These are phyloP conservation scores for Rutstroemia sp. DNA, from an alignment of 2,329 filamentous ascomycete genomes.

Conservation along the genomic window DNA sequence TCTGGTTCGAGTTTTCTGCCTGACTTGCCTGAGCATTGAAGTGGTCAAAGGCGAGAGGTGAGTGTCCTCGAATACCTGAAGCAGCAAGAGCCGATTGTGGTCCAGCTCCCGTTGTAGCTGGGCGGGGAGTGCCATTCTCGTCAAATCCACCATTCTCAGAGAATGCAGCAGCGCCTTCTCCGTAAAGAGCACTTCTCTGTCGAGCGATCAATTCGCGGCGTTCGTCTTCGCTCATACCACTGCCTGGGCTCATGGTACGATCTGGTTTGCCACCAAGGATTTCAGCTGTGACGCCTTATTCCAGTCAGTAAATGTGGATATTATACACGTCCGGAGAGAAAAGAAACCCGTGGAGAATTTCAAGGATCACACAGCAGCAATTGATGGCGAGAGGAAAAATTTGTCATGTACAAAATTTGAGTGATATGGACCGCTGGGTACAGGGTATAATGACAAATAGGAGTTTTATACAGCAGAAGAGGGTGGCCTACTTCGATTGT, in stretches of 20 bases:
- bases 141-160: slow-evolving; percentile 60
- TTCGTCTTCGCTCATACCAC: slow-evolving; percentile 86
- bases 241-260: slow-evolving; percentile 73
- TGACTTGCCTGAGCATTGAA: slow-evolving; percentile 38
- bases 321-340: slow-evolving; percentile 10
- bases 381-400: slow-evolving; percentile 26
- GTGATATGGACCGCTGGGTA: slow-evolving; percentile 28
- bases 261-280: slow-evolving; percentile 70
- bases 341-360: slow-evolving; percentile 10
- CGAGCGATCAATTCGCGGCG: slow-evolving; percentile 92
- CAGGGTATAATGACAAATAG: slow-evolving; percentile 23
- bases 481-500: slow-evolving; percentile 95
- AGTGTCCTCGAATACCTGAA: slow-evolving; percentile 63
- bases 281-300: slow-evolving; percentile 56
- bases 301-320: slow-evolving; percentile 30
- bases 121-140: slow-evolving; percentile 55
- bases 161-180: slow-evolving; percentile 60
- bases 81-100: slow-evolving; percentile 53
- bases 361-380: slow-evolving; percentile 32
- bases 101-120: slow-evolving; percentile 57
- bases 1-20: slow-evolving; percentile 17
- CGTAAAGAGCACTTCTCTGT: slow-evolving; percentile 90
- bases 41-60: slow-evolving; percentile 73
- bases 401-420: slow-evolving; percentile 31
- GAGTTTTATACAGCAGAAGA: slow-evolving; percentile 56